These are phyloP conservation scores for Sordaria brevicollis DNA, from an alignment of 495 filamentous ascomycete species.

Conservation along the genomic window DNA sequence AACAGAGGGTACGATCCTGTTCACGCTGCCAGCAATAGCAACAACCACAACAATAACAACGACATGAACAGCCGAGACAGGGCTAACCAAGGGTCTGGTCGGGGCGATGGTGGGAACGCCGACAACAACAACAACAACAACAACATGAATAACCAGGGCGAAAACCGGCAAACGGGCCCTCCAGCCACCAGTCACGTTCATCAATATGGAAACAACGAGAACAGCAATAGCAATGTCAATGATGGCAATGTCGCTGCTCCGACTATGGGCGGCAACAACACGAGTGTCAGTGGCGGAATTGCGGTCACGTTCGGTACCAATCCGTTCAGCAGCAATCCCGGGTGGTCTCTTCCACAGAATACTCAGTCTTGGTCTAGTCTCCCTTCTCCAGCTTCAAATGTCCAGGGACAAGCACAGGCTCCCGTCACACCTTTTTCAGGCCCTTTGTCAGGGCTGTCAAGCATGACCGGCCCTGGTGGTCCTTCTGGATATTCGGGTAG, in stretches of 20 bases:
- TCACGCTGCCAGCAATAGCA: constrained; percentile 6
- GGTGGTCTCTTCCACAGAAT: too few relatives aligned
- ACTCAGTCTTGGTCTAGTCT: not conserved
- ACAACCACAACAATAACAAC: constrained; percentile 1
- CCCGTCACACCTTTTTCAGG: too few relatives aligned
- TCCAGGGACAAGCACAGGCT: too few relatives aligned
- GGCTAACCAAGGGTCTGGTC: not conserved
- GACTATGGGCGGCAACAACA: not conserved
- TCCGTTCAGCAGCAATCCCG: too few relatives aligned
- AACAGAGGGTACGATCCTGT: constrained; percentile 13
- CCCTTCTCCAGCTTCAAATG: not conserved
- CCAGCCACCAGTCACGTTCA: not conserved
- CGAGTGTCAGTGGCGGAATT: not conserved
- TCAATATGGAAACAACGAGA: not conserved
- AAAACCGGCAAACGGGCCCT: not conserved
- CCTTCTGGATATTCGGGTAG: too few relatives aligned
- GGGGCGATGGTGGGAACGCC: not conserved
- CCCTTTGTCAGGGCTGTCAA: too few relatives aligned
- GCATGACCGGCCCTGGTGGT: too few relatives aligned
- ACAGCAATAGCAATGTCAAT: not conserved
- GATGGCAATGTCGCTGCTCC: not conserved
- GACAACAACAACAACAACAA: not conserved
- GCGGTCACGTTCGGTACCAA: not conserved
- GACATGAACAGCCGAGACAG: not conserved
- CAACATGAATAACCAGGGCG: not conserved